Evolutionary conservation across 1,284 basidiomycete species (phyloP), one percentile per base, ranked within the genome.

Genomic region (Cryptococcus sp.): DNA sequence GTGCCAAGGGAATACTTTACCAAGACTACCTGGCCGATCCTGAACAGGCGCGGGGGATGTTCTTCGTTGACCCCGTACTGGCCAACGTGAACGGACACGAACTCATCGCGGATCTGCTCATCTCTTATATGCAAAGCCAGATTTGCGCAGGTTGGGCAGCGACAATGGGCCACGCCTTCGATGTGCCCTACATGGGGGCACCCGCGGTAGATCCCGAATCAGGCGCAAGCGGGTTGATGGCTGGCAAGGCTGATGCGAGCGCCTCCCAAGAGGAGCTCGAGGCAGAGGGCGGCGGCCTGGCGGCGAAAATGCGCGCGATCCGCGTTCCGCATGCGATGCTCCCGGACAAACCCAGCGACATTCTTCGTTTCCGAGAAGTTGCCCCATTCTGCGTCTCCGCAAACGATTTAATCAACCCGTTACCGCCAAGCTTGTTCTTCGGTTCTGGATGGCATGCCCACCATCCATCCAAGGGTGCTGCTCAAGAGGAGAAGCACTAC

Each of bases 381-480:
- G 82, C 85, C 47, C 93, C 93, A 10, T 91, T 84, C 80, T 97
- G 93, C 77, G 91, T 90, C 1, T 88, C 87, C 19, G 93, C 93
- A 35, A 95, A 95, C 78, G 93, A 96, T 77, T 82, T 97, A 47
- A 89, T 96, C 76, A 96, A 96, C 80, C 93, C 93, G 1, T 83
- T 97, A 0, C 93, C 93, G 10, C 86, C 88, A 0, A 89, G 88
- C 39, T 80, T 94, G 65, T 96, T 97, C 79, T 89, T 88, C 61
- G 93, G 92, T 31, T 88, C 88, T 0, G 93, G 93, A 4, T 97
- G 93, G 93, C 82, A 83, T 57, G 85, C 86, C 1, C 84, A 85
- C 72, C 89, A 91, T 72, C 90, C 91, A 1, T 69, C 80, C 0
- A 79, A 82, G 46, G 77, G 78, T 42, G 77, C 84, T 22, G 53